These are phyloP conservation scores for Fusarium citri DNA, from an alignment of 2,329 filamentous ascomycete species.

Conservation along the genomic window DNA sequence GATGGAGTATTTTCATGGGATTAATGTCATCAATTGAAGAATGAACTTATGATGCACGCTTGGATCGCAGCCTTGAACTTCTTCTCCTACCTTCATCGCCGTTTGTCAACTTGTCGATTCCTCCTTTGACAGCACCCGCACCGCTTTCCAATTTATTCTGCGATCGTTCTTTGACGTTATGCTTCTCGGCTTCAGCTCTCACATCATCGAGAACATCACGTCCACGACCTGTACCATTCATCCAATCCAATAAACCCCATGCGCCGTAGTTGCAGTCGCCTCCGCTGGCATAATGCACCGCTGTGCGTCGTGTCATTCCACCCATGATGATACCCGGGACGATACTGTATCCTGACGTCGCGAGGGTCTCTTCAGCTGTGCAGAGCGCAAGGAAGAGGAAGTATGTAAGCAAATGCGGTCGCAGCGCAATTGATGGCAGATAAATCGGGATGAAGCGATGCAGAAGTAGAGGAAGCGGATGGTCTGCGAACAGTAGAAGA, in stretches of 20 bases:
- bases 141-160: constrained; percentile 51
- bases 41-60: constrained; percentile 12
- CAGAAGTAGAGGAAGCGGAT: constrained; percentile 73
- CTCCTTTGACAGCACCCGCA: constrained; percentile 49
- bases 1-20: constrained; percentile 16
- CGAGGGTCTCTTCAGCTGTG: constrained; percentile 74
- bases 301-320: constrained; percentile 57
- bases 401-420: constrained; percentile 79
- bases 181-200: constrained; percentile 67
- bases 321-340: constrained; percentile 66
- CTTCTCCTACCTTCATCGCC: constrained; percentile 43
- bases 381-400: constrained; percentile 71
- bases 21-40: background rate
- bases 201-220: constrained; percentile 65
- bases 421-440: constrained; percentile 71
- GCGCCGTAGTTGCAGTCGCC: constrained; percentile 71
- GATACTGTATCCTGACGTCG: constrained; percentile 75
- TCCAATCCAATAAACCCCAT: constrained; percentile 72
- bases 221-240: constrained; percentile 66
- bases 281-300: constrained; percentile 65
- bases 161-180: constrained; percentile 59
- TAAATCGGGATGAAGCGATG: constrained; percentile 74
- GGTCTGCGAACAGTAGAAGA: constrained; percentile 74
- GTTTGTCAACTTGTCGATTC: constrained; percentile 48
- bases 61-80: constrained; percentile 45